Conservation (phyloP, 345 rosid genomes). For the Ailanthus altissimus region DNA sequence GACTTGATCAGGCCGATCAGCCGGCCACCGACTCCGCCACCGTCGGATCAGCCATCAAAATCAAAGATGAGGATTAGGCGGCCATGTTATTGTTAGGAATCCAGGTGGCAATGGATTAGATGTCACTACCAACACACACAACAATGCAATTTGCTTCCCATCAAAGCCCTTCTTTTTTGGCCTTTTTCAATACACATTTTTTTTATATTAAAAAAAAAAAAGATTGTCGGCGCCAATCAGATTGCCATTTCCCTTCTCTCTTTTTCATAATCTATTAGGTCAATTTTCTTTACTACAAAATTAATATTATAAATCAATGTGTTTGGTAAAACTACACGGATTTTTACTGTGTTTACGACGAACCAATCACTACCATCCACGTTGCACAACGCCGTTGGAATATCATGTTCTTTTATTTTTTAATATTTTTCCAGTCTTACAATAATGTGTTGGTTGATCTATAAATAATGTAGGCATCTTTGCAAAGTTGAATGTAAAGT, state of each 20-base stretch:
- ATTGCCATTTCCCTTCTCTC: slow-evolving; percentile 7
- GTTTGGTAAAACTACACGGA: background rate
- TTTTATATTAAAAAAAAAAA: too few relatives aligned
- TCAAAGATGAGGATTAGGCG: too few relatives aligned
- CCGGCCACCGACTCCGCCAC: background rate
- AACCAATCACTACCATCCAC: background rate
- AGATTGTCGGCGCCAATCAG: slow-evolving; percentile 15
- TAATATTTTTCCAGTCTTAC: background rate
- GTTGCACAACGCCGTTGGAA: background rate
- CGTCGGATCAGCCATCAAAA: slow-evolving; percentile 5
- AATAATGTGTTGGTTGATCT: background rate
- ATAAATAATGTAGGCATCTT: background rate
- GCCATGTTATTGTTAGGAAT: slow-evolving; percentile 18
- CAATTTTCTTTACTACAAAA: background rate
- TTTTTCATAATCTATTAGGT: background rate
- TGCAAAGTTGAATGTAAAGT: background rate
- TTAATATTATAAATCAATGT: too few relatives aligned
- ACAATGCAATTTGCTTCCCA: background rate
- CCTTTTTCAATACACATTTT: background rate
- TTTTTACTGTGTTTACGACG: background rate
- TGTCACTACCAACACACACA: background rate
- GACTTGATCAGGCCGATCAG: background rate
- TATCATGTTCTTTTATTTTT: background rate
- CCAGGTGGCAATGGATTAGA: background rate
- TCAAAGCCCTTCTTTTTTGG: too few relatives aligned